These are phyloP conservation scores for Heimioporus sp. DNA, from an alignment of 768 basidiomycete genomes.

Conservation along the genomic window DNA sequence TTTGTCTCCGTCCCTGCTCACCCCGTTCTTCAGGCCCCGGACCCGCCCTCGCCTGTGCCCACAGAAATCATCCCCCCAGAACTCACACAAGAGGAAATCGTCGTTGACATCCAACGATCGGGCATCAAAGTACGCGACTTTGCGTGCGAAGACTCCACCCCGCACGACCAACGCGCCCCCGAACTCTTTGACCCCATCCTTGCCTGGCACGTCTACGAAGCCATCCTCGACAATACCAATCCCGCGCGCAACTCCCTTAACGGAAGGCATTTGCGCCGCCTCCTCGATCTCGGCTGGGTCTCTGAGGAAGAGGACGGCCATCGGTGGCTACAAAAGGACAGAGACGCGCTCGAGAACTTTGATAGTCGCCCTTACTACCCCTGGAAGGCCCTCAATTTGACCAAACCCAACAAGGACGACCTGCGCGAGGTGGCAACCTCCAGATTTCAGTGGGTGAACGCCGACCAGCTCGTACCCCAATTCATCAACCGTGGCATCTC, in stretches of 20 bases:
- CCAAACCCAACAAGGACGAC: slow-evolving; percentile 25
- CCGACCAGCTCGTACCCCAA: slow-evolving; percentile 26
- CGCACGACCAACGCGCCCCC: slow-evolving; percentile 15
- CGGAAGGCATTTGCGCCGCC: slow-evolving; percentile 26
- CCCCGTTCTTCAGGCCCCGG: slow-evolving; percentile 7
- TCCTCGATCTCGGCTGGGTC: slow-evolving; percentile 31
- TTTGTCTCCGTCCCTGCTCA: neutral
- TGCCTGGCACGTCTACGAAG: slow-evolving; percentile 31
- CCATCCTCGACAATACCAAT: slow-evolving; percentile 18
- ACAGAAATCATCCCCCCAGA: slow-evolving; percentile 34
- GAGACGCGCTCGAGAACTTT: slow-evolving; percentile 25
- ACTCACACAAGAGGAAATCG: slow-evolving; percentile 33
- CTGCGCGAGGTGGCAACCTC: slow-evolving; percentile 24
- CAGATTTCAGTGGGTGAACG: slow-evolving; percentile 32
- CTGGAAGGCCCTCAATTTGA: slow-evolving; percentile 23
- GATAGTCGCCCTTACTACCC: slow-evolving; percentile 24
- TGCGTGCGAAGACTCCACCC: slow-evolving; percentile 19
- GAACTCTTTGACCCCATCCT: slow-evolving; percentile 33
- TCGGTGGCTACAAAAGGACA: slow-evolving; percentile 26
- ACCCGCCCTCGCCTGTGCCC: slow-evolving; percentile 31
- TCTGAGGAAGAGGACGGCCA: slow-evolving; percentile 16
- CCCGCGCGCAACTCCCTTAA: slow-evolving; percentile 17
- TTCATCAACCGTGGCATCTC: slow-evolving; percentile 22
- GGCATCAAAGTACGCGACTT: slow-evolving; percentile 35
- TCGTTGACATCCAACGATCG: slow-evolving; percentile 26